Percentiles rank a stretch among this genome's conserved stretches.
Evolutionary conservation across 805 yeast species (phyloP).

Genomic region (Kluyveromyces siamensis): DNA sequence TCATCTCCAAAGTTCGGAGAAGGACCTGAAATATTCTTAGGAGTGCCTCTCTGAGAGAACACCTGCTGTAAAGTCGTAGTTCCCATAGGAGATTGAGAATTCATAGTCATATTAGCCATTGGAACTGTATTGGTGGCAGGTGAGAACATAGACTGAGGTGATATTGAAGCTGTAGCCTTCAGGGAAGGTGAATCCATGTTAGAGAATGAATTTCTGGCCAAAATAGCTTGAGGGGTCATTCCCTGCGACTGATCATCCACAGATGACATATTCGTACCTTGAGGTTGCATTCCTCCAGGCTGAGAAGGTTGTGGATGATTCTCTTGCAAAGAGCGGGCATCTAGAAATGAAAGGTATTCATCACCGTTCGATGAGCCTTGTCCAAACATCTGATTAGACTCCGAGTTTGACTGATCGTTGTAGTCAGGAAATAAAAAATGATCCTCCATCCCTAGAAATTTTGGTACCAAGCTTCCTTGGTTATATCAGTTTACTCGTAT

Average conservation of each 20-base stretch:
- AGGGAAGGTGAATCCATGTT: constrained; percentile 2
- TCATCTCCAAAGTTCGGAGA: constrained; percentile 4
- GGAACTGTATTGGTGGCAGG: constrained; percentile 8
- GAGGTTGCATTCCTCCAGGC: neutral
- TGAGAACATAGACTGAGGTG: constrained; percentile 20
- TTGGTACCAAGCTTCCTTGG: neutral
- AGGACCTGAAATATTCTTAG: constrained; percentile 5
- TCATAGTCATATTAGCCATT: constrained; percentile 4
- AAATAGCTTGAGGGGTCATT: constrained; percentile 27
- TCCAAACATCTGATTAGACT: neutral
- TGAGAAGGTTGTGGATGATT: neutral
- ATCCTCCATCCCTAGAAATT: constrained; percentile 4
- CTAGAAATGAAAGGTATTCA: constrained; percentile 33
- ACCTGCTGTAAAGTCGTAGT: constrained; percentile 3
- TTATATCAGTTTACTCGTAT: neutral
- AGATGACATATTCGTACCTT: neutral
- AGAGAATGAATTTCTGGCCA: constrained; percentile 20
- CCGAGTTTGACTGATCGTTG: neutral
- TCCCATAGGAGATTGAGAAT: neutral
- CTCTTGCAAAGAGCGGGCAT: constrained; percentile 40
- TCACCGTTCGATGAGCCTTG: constrained; percentile 3
- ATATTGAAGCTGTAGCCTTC: constrained; percentile 9
- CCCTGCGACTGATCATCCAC: neutral
- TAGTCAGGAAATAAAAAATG: constrained; percentile 3
- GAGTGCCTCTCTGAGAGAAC: constrained; percentile 10